Evolutionary conservation across 257 asterid species (phyloP).

Genomic region (Nyctanthes arbortristis): DNA sequence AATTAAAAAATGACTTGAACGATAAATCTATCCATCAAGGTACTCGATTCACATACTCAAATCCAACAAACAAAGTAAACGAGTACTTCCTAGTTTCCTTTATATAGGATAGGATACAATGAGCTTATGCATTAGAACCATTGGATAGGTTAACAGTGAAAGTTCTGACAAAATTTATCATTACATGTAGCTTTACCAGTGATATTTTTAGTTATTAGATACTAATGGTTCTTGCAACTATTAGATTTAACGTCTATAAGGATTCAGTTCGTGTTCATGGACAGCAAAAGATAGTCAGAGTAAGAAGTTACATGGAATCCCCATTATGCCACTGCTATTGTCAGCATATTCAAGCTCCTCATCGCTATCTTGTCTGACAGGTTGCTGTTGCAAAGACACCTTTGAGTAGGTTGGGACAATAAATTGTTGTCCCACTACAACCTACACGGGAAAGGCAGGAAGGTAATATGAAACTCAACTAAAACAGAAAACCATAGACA

Average conservation of each 20-base stretch:
- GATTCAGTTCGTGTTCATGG: not conserved
- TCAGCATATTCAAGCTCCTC: slow-evolving; percentile 99
- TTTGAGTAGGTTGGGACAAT: slow-evolving; percentile 91
- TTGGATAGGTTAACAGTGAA: not conserved
- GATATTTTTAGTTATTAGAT: not conserved
- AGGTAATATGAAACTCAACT: slow-evolving; percentile 28
- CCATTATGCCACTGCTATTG: slow-evolving; percentile 58
- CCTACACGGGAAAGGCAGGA: slow-evolving; percentile 52
- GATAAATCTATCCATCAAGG: not conserved
- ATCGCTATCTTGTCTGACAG: slow-evolving; percentile 91
- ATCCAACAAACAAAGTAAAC: not conserved
- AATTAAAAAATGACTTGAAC: not conserved
- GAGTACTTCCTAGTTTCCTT: not conserved
- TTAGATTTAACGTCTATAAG: not conserved
- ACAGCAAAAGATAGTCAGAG: slow-evolving; percentile 13
- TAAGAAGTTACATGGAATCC: slow-evolving; percentile 58
- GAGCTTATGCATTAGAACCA: not conserved
- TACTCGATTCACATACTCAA: not conserved
- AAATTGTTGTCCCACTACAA: slow-evolving; percentile 68
- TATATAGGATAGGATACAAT: not conserved
- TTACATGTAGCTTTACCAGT: not conserved
- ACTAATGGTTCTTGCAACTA: not conserved
- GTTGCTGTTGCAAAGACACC: slow-evolving; percentile 85
- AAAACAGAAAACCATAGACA: slow-evolving; percentile 22
- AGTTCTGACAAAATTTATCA: slow-evolving; percentile 11